Evolutionary conservation across 805 yeast species (phyloP).

Genomic region (Metschnikowia arizonensis): DNA sequence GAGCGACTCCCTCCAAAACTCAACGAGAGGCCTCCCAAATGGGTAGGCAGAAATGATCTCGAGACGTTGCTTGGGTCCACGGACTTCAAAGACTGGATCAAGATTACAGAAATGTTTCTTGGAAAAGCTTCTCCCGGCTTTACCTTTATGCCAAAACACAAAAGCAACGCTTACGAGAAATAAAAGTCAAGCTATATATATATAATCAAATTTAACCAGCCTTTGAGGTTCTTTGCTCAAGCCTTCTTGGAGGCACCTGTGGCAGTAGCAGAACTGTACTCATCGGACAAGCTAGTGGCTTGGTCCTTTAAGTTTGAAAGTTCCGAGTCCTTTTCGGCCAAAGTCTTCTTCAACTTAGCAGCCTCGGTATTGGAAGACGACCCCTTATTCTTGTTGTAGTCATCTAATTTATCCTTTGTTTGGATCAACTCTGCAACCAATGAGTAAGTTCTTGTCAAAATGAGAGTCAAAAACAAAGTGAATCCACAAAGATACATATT

Average conservation of each 20-base stretch:
- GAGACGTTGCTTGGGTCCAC: conserved; percentile 84
- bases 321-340: conserved; percentile 58
- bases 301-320: conserved; percentile 68
- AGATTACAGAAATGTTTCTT: conserved; percentile 88
- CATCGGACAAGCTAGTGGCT: conserved; percentile 59
- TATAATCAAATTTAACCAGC: background rate
- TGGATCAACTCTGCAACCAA: conserved; percentile 69
- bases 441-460: conserved; percentile 77
- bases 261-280: conserved; percentile 47
- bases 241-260: conserved; percentile 1
- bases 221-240: background rate
- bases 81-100: conserved; percentile 93
- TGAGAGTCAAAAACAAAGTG: conserved; percentile 83
- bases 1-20: conserved; percentile 84
- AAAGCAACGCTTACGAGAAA: conserved; percentile 67
- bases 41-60: conserved; percentile 89
- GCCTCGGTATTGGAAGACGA: conserved; percentile 35
- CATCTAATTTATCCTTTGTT: conserved; percentile 57
- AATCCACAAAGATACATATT: conserved; percentile 95
- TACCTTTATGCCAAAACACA: conserved; percentile 87
- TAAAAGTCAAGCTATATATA: background rate
- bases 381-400: conserved; percentile 22
- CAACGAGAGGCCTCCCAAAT: conserved; percentile 90
- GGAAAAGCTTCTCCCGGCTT: conserved; percentile 79
- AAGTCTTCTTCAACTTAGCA: conserved; percentile 40